These are phyloP conservation scores for Neurospora pannonica DNA, from an alignment of 495 filamentous ascomycete genomes.

Conservation along the genomic window DNA sequence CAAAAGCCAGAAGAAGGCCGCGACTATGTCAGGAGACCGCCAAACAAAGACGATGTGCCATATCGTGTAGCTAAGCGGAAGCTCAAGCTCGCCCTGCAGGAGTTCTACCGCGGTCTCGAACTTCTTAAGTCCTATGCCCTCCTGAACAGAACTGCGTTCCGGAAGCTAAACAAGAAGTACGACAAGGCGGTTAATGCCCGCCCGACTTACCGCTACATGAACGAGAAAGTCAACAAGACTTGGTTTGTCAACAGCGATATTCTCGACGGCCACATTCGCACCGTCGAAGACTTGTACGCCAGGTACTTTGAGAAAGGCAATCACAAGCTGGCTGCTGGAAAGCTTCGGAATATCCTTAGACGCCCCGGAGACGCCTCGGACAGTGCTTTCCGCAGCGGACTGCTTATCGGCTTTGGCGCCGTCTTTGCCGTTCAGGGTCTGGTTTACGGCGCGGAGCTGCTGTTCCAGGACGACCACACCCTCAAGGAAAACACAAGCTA, in stretches of 20 bases:
- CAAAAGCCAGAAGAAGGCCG: slow-evolving; percentile 32
- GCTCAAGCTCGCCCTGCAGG: slow-evolving; percentile 79
- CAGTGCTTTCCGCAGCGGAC: slow-evolving; percentile 67
- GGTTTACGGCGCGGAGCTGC: slow-evolving; percentile 49
- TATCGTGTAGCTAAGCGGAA: slow-evolving; percentile 83
- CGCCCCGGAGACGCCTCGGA: slow-evolving; percentile 60
- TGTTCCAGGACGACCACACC: slow-evolving; percentile 39
- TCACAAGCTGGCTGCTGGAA: slow-evolving; percentile 78
- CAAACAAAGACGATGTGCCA: slow-evolving; percentile 47
- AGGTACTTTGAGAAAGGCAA: slow-evolving; percentile 87
- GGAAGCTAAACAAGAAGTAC: slow-evolving; percentile 98
- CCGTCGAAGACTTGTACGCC: slow-evolving; percentile 83
- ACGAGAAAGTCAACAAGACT: slow-evolving; percentile 80
- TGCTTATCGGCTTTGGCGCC: slow-evolving; percentile 63
- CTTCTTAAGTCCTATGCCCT: slow-evolving; percentile 83
- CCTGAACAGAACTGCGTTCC: slow-evolving; percentile 83
- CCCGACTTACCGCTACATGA: slow-evolving; percentile 74
- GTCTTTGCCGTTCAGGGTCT: slow-evolving; percentile 70
- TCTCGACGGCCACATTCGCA: slow-evolving; percentile 63
- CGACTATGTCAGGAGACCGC: slow-evolving; percentile 57
- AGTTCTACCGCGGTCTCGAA: slow-evolving; percentile 87
- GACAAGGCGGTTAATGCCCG: slow-evolving; percentile 79
- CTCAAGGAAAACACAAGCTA: slow-evolving; percentile 55
- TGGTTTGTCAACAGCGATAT: slow-evolving; percentile 84
- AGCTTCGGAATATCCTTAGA: slow-evolving; percentile 60